phyloP scores from a whole-genome alignment of 1,284 basidiomycete genomes.

The Ustilago nuda region DNA sequence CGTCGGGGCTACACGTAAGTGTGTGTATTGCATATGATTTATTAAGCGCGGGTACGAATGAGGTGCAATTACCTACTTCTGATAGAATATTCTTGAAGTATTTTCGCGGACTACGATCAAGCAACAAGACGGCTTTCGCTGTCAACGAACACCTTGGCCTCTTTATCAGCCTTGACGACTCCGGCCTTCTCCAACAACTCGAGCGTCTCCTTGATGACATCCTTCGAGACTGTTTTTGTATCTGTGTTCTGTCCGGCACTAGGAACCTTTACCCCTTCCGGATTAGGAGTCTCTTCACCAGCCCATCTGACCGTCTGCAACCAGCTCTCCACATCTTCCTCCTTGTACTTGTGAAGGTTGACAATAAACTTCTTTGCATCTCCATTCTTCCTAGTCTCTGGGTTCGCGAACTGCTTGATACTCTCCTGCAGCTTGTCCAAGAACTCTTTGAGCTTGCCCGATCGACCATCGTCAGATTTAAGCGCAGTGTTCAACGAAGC shows the following conservation, averaged over 20 bases:
- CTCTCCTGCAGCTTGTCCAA: slow-evolving; percentile 41
- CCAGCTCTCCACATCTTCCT: slow-evolving; percentile 79
- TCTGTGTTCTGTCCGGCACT: slow-evolving; percentile 41
- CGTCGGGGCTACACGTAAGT: not conserved
- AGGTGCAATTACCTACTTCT: not conserved
- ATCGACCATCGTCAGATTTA: not conserved
- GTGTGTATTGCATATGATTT: not conserved
- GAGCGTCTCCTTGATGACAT: slow-evolving; percentile 47
- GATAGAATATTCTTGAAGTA: too few relatives aligned
- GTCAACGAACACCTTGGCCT: slow-evolving; percentile 23
- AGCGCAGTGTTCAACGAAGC: slow-evolving; percentile 50
- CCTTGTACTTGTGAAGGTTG: slow-evolving; percentile 72
- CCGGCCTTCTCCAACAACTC: slow-evolving; percentile 58
- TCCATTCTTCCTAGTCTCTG: slow-evolving; percentile 31
- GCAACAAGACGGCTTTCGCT: slow-evolving; percentile 26
- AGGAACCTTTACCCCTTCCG: slow-evolving; percentile 19
- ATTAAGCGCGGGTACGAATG: not conserved
- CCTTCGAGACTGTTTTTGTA: slow-evolving; percentile 47
- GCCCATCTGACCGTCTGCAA: slow-evolving; percentile 62
- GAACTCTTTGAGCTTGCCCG: slow-evolving; percentile 40
- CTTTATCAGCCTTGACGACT: slow-evolving; percentile 38
- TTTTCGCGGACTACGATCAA: not conserved
- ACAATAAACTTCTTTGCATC: slow-evolving; percentile 45
- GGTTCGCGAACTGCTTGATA: slow-evolving; percentile 55
- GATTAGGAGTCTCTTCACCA: slow-evolving; percentile 53